Evolutionary conservation across 1,139 yeast species (phyloP).

Genomic region (Geotrichum reessii): DNA sequence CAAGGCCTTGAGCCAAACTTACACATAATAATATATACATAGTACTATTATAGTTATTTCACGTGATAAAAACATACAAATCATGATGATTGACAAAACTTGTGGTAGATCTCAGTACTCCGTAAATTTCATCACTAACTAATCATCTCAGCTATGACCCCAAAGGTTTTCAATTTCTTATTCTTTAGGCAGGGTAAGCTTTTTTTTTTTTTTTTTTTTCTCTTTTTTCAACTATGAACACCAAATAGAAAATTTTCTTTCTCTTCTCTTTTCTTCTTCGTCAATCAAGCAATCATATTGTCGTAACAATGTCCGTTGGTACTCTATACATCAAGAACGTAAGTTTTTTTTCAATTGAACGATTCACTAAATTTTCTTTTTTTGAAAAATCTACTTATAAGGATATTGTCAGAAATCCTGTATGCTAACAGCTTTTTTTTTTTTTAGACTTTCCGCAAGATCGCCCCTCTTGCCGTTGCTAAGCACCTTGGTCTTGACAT

Average conservation of each 20-base stretch:
- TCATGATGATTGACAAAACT: neutral
- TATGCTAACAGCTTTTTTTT: neutral
- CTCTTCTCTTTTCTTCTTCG: neutral
- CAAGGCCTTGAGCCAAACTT: too few species aligned
- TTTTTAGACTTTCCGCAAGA: slow-evolving; percentile 13
- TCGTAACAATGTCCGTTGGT: slow-evolving; percentile 32
- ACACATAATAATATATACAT: too few species aligned
- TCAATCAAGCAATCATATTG: neutral
- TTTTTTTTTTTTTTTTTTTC: too few species aligned
- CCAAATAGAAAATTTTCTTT: neutral
- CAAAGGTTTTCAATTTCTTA: neutral
- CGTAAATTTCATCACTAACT: neutral
- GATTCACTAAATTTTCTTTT: too few species aligned
- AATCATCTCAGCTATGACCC: neutral
- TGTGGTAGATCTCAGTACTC: neutral
- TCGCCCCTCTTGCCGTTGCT: slow-evolving; percentile 48
- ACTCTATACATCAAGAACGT: slow-evolving; percentile 31
- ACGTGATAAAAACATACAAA: neutral
- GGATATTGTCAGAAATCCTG: neutral
- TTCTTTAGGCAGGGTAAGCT: neutral
- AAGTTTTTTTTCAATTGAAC: too few species aligned
- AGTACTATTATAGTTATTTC: too few species aligned
- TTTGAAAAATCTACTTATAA: too few species aligned
- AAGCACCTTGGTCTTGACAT: slow-evolving; percentile 69
- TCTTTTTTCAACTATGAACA: neutral